A percentile compares a stretch with the other conserved stretches of the same genome.
These are phyloP conservation scores for Oxytropis ochrocephala DNA, from an alignment of 306 rosid genomes.

Conservation along the genomic window DNA sequence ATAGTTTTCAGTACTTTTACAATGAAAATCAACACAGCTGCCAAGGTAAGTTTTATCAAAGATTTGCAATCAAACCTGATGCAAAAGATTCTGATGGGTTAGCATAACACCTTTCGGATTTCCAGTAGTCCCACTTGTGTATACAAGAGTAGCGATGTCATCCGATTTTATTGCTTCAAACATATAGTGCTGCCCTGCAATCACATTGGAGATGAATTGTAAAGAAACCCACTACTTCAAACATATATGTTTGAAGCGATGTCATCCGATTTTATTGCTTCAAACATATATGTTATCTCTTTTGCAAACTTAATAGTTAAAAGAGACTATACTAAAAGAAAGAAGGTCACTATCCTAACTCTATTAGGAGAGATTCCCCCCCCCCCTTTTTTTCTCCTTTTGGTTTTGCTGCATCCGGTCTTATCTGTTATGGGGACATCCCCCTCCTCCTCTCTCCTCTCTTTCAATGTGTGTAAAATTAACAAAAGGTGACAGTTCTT, in stretches of 20 bases:
- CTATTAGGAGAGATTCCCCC: not conserved
- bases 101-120: constrained; percentile 95
- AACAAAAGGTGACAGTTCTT: not conserved
- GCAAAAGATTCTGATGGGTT: constrained; percentile 82
- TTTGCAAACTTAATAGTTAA: not conserved
- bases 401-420: not conserved
- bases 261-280: constrained; percentile 70
- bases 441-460: not conserved
- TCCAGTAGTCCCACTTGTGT: constrained; percentile 97
- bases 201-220: constrained; percentile 27
- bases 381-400: not conserved
- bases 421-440: not conserved
- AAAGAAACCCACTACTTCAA: not conserved
- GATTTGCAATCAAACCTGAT: constrained; percentile 64
- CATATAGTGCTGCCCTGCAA: constrained; percentile 43
- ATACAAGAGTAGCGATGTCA: constrained; percentile 81
- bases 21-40: not conserved
- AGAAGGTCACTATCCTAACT: not conserved
- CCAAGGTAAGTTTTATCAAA: constrained; percentile 8
- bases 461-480: not conserved
- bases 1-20: not conserved
- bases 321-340: not conserved
- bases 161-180: constrained; percentile 66
- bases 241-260: too few species aligned
- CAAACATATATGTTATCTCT: constrained; percentile 19